phyloP scores from a whole-genome alignment of 768 basidiomycete species.

The Boletus sp. region DNA sequence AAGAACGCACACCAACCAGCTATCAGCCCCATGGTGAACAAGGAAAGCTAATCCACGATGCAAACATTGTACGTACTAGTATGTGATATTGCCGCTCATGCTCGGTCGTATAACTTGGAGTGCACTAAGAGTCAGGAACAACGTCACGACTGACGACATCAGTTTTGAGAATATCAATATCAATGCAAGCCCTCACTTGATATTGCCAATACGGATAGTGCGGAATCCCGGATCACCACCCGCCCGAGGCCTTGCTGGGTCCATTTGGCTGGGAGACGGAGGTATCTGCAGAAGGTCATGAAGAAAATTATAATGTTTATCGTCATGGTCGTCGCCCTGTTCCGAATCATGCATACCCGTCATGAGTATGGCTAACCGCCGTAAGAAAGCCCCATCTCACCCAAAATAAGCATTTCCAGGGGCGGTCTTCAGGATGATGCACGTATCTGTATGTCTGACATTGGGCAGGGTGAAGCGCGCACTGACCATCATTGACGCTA shows the following conservation, averaged over 20 bases:
- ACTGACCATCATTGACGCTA: neutral
- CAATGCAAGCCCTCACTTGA: conserved; percentile 6
- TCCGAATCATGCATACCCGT: neutral
- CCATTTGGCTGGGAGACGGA: conserved; percentile 11
- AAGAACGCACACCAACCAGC: conserved; percentile 19
- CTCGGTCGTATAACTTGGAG: conserved; percentile 8
- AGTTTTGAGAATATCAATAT: neutral
- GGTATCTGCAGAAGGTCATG: conserved; percentile 21
- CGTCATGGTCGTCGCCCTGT: conserved; percentile 17
- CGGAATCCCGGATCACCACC: conserved; percentile 20
- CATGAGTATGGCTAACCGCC: neutral
- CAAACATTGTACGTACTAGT: conserved; percentile 11
- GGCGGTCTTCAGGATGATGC: neutral
- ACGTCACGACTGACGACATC: conserved; percentile 3
- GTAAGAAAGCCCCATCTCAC: neutral
- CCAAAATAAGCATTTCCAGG: neutral
- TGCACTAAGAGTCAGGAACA: conserved; percentile 20
- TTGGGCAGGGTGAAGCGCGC: neutral
- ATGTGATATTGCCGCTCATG: conserved; percentile 21
- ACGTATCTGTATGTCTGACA: neutral
- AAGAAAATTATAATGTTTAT: conserved; percentile 11
- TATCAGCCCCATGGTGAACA: neutral
- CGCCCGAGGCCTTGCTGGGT: conserved; percentile 1
- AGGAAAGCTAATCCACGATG: neutral
- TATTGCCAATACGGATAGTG: conserved; percentile 5